Base-by-base conservation (phyloP, 495 filamentous ascomycete genomes). In the Achaetomiella virescens region DNA sequence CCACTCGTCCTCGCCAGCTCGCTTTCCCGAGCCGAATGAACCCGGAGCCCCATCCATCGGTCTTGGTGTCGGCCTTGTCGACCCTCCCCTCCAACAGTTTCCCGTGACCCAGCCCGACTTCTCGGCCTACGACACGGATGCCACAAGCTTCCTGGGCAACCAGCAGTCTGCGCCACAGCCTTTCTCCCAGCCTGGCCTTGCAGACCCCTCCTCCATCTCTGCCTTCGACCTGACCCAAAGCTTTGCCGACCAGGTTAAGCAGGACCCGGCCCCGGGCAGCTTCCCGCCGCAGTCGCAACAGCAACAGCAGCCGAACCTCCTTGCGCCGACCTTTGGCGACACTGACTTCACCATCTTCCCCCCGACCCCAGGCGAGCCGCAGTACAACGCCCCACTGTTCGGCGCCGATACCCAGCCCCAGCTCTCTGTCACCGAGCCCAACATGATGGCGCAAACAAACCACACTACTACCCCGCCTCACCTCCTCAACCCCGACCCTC, bases 401-500 rank as follows among this genome's bases (percentile, higher is more conserved):
- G 61, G 62, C 31, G 67, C 65, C 64, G 76, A 76, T 50, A 57
- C 69, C 57, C 80, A 79, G 51, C 80, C 84, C 55, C 75, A 85
- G 59, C 75, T 89, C 33, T 68, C 75, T 57, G 74, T 68, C 60
- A 64, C 72, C 52, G 70, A 77, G 48, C 79, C 88, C 71, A 84
- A 81, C 69, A 84, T 85, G 65, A 87, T 89, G 74, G 77, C 85
- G 14, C 87, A 87, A 40, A 67, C 74, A 35, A 72, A 75, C 48
- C 71, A 76, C 65, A 73, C 80, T 29, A 79, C 83, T 17, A 84
- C 84, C 38, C 85, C 88, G 58, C 82, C 90, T 48, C 83, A 86
- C 63, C 74, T 91, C 48, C 78, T 89, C 46, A 80, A 84, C 56
- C 80, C 84, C 48, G 80, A 88, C 33, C 66, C 73, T 29, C 75